Evolutionary conservation across 2,329 filamentous ascomycete genomes (phyloP), one percentile per base, ranked within the genome.

Genomic region (Botrytis tulipae): DNA sequence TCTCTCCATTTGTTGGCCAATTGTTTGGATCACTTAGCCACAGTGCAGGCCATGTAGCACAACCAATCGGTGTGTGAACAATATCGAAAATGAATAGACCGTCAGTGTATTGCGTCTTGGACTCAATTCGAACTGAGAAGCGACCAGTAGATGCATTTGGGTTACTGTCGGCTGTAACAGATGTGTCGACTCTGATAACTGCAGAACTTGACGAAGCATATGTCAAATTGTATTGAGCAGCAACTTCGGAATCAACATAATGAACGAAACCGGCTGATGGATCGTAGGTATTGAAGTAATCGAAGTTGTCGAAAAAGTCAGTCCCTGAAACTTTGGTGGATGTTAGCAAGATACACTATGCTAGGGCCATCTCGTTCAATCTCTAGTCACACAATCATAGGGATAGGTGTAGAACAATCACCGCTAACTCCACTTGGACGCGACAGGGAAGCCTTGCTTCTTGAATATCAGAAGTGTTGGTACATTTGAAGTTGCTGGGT

Each of bases 1-100:
- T 86, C 63, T 92, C 90, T 74, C 90, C 90, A 76, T 91, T 85
- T 8, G 80, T 77, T 5, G 91, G 90, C 90, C 90, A 81, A 82
- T 90, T 86, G 76, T 80, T 81, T 0, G 84, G 82, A 79, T 92
- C 90, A 0, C 85, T 84, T 10, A 92, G 83, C 91, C 91, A 92
- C 18, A 93, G 84, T 0, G 91, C 80, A 3, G 86, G 86, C 86
- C 86, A 87, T 44, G 82, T 84, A 65, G 84, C 86, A 73, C 86
- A 87, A 62, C 83, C 82, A 86, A 2, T 89, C 0, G 89, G 89
- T 83, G 89, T 89, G 76, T 90, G 88, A 20, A 81, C 83, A 25
- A 90, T 82, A 78, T 91, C 89, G 65, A 88, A 81, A 48, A 91
- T 84, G 76, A 91, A 84, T 51, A 91, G 84, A 10, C 86, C 88